phyloP scores from a whole-genome alignment of 2,329 filamentous ascomycete genomes.

The Penicillium sp. region DNA sequence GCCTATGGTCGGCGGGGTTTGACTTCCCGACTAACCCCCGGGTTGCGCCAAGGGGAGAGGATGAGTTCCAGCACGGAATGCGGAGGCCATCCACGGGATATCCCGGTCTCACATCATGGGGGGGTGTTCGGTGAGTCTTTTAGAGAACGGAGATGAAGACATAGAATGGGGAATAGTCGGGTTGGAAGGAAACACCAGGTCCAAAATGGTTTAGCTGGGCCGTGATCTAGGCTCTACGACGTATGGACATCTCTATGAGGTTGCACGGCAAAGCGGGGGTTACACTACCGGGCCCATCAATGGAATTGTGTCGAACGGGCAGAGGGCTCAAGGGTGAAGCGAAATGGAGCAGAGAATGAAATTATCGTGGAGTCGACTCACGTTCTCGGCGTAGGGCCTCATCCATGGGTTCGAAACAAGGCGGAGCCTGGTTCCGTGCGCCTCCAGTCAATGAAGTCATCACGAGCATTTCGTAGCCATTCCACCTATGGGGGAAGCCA shows the following conservation, averaged over 20 bases:
- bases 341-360: background rate
- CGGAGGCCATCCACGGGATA: background rate
- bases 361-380: background rate
- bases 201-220: background rate
- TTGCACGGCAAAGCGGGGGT: conserved; percentile 10
- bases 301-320: background rate
- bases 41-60: background rate
- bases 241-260: background rate
- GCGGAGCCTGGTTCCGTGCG: conserved; percentile 22
- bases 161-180: background rate
- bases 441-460: conserved; percentile 25
- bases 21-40: background rate
- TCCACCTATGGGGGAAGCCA: background rate
- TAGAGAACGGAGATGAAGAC: background rate
- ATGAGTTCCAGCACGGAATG: conserved; percentile 2
- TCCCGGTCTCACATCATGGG: background rate
- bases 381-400: background rate
- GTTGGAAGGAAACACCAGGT: background rate
- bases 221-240: background rate
- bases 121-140: background rate
- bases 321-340: background rate
- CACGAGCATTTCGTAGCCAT: background rate
- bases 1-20: background rate
- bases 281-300: background rate
- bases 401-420: conserved; percentile 18